Conservation (phyloP, 2,329 filamentous ascomycete species). For the Tolypocladium guangdongense region DNA sequence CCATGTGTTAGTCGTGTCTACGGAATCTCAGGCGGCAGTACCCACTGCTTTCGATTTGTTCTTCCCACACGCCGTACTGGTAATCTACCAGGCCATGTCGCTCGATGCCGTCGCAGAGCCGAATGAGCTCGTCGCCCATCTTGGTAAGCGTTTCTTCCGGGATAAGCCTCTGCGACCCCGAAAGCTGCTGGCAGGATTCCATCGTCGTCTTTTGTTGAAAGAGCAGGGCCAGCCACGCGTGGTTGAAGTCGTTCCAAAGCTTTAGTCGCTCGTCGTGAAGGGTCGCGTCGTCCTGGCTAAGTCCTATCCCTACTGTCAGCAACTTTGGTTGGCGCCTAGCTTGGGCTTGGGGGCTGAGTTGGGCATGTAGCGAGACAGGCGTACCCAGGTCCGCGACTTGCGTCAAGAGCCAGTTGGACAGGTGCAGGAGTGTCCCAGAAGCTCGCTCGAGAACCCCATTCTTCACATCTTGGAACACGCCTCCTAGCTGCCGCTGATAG, state of each 20-base stretch:
- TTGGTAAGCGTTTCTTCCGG: conserved; percentile 58
- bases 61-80: conserved; percentile 92
- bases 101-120: conserved; percentile 77
- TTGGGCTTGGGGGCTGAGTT: neutral
- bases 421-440: conserved; percentile 38
- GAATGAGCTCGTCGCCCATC: conserved; percentile 73
- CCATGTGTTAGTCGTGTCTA: neutral
- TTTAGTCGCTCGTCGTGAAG: conserved; percentile 67
- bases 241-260: conserved; percentile 91
- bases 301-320: conserved; percentile 42
- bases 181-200: conserved; percentile 44
- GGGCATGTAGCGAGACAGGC: conserved; percentile 10
- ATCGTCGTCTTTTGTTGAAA: conserved; percentile 76
- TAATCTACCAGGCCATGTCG: conserved; percentile 94
- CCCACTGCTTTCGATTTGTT: conserved; percentile 77
- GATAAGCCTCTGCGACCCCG: conserved; percentile 53
- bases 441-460: conserved; percentile 37
- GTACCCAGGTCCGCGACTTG: conserved; percentile 45
- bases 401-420: conserved; percentile 45
- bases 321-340: neutral
- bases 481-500: conserved; percentile 50
- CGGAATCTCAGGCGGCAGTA: neutral
- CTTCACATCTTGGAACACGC: conserved; percentile 62
- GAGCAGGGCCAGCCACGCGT: conserved; percentile 75
- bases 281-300: conserved; percentile 71